A percentile compares a stretch with the other conserved stretches of the same genome.
These are phyloP conservation scores for Wakefieldia striispora DNA, from an alignment of 768 basidiomycete genomes.

Conservation along the genomic window DNA sequence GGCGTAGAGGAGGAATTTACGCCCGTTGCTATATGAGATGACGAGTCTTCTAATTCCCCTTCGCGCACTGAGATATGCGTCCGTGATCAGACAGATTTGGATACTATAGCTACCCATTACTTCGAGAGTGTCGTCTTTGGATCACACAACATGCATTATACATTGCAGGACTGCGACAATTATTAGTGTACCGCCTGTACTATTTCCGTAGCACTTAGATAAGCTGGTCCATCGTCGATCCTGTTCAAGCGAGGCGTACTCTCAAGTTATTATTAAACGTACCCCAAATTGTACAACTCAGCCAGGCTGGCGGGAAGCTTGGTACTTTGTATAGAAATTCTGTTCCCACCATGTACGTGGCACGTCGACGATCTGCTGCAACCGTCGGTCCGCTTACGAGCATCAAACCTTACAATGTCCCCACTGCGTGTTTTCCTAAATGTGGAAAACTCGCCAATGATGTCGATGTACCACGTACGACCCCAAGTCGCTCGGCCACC, in stretches of 20 bases:
- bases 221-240: constrained; percentile 21
- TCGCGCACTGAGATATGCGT: constrained; percentile 2
- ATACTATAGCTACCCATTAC: constrained; percentile 13
- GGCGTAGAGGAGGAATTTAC: constrained; percentile 20
- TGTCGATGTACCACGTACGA: not conserved
- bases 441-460: not conserved
- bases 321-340: too few species aligned
- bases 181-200: constrained; percentile 28
- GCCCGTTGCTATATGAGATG: constrained; percentile 30
- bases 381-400: constrained; percentile 4
- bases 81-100: constrained; percentile 8
- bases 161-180: constrained; percentile 14
- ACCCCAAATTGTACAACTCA: not conserved
- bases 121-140: constrained; percentile 1
- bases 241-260: not conserved
- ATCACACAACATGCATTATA: constrained; percentile 5
- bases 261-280: too few species aligned
- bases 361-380: constrained; percentile 6
- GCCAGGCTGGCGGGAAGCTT: too few species aligned
- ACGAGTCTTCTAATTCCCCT: constrained; percentile 17
- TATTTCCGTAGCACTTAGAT: constrained; percentile 18
- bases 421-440: not conserved
- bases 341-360: not conserved
- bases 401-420: not conserved
- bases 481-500: too few species aligned